These are phyloP conservation scores for Neonothopanus nambi DNA, from an alignment of 1,284 basidiomycete genomes.

Conservation along the genomic window DNA sequence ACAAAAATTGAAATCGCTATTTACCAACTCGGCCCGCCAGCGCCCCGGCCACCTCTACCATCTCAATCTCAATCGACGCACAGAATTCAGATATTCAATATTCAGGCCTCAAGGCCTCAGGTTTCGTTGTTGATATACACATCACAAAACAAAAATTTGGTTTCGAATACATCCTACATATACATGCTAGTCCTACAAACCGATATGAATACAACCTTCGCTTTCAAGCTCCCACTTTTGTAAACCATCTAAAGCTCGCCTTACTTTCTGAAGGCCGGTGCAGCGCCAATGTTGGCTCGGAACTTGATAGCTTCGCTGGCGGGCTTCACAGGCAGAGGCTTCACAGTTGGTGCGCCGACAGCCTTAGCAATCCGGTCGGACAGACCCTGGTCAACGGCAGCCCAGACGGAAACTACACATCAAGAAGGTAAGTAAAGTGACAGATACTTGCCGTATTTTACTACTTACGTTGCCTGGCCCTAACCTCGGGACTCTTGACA, in stretches of 20 bases:
- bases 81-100: no score
- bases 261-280: slow-evolving; percentile 15
- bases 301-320: slow-evolving; percentile 59
- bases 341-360: slow-evolving; percentile 58
- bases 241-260: neutral
- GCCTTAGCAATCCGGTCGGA: slow-evolving; percentile 75
- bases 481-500: slow-evolving; percentile 67
- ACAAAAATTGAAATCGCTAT: no score
- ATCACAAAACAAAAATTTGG: no score
- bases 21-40: no score
- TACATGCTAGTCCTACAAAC: no score
- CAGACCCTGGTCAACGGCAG: slow-evolving; percentile 72
- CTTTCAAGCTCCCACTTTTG: no score
- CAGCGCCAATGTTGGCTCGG: slow-evolving; percentile 40
- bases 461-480: slow-evolving; percentile 66
- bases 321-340: slow-evolving; percentile 64
- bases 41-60: no score
- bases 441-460: neutral
- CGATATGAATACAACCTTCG: no score
- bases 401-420: slow-evolving; percentile 73
- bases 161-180: no score
- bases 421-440: slow-evolving; percentile 6
- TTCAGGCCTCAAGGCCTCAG: no score
- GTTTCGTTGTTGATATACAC: no score
- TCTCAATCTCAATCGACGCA: no score